Base-by-base conservation (phyloP, 2,329 filamentous ascomycete species). In the Truncatella angustata region DNA sequence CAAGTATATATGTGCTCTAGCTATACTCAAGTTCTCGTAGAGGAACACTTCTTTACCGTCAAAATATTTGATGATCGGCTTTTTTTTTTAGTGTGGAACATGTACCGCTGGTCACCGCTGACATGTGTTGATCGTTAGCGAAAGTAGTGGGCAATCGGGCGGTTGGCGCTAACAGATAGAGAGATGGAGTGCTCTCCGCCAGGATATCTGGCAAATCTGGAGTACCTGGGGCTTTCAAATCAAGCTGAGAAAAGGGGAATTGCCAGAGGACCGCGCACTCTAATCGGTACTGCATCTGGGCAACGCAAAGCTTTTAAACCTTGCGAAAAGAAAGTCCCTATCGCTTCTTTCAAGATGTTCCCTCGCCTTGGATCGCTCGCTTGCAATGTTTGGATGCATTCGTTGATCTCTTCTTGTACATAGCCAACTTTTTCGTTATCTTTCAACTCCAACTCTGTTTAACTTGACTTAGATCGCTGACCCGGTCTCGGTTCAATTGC, bases 401-500 rank as follows among this genome's bases (percentile, higher is more conserved):
- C 28, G 40, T 44, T 44, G 40, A 44, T 20, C 18, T 21, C 36
- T n/a, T 40, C 16, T 40, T 9, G 14, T 36, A 36, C n/a, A 10
- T 21, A 18, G n/a, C 37, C 20, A 40, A 14, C 21, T 28, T 26
- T 26, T 26, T 23, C 24, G 40, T 44, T 28, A 24, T 44, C 40
- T 26, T n/a, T n/a, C n/a, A n/a, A n/a, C n/a, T n/a, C n/a, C n/a
- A n/a, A n/a, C n/a, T n/a, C n/a, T n/a, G n/a, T n/a, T n/a, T n/a
- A n/a, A 7, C n/a, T 44, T 23, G 40, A 44, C 40, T 44, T 44
- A 26, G 21, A 46, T 32, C 43, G 43, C 26, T 18, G 24, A 28
- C 43, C 43, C 26, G 43, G 26, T 46, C 26, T 46, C 43, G 43
- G 43, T 46, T 46, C 43, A 49, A 49, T 49, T 35, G 46, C 20